Base-by-base conservation (phyloP, 495 filamentous ascomycete species). In the Hyaloscypha bicolor region DNA sequence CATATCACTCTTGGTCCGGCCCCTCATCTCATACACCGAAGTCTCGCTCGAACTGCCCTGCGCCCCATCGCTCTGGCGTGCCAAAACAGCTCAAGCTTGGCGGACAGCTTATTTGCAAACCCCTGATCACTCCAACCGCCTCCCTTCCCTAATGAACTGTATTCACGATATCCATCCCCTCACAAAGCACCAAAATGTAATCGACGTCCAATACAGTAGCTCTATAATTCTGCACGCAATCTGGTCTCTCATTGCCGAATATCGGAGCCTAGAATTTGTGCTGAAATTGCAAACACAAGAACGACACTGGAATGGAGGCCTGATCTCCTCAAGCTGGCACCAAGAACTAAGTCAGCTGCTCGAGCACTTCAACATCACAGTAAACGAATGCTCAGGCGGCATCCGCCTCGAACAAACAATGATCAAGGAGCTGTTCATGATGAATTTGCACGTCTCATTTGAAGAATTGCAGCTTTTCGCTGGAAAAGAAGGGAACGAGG, bases 391-490 rank as follows among this genome's bases (percentile, higher is more conserved):
- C 29, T 9, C 33, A 16, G 14, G n/a, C 2, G 37, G 39, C 4
- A 53, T 22, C 12, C 22, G 45, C 3, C 30, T 42, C 8, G 42
- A 39, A n/a, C 22, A 35, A 21, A 60, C 55, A 6, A 72, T 89
- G 6, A 70, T 88, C 1, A 74, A 85, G 2, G 82, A 90, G 65
- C 77, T 88, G 0, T 74, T 88, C 1, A 76, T 84, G 8, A 84
- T 90, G 81, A 81, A 86, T 66, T 74, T 90, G 2, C 79, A 89
- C 73, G 82, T 88, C 65, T 86, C 86, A 0, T 78, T 89, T 0
- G 87, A 88, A 62, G 87, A 90, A 59, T 79, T 90, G 0, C 87
- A 91, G 67, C 80, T 86, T 1, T 88, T 90, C 62, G 84, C 85
- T 0, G 86, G 87, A 0, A 85, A 87, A 51, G 85, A 89, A 62